Evolutionary conservation across 768 basidiomycete species (phyloP).

Genomic region (Russula compacta): DNA sequence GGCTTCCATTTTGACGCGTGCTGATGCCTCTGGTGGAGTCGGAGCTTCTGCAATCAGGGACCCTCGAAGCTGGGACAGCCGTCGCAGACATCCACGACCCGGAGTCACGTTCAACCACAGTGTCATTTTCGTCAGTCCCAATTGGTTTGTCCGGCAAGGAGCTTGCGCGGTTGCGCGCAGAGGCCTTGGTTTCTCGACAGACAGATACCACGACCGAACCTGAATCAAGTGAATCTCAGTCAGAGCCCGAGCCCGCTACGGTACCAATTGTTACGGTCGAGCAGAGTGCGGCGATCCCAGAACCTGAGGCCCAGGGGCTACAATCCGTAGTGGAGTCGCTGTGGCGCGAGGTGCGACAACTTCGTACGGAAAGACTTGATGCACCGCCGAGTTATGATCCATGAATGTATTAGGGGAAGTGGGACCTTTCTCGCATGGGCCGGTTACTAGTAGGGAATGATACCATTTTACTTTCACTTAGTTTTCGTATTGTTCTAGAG

Average conservation of each 20-base stretch:
- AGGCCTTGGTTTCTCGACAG: background rate
- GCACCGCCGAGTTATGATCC: slow-evolving; percentile 23
- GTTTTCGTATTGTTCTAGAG: too few relatives aligned
- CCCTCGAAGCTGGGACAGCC: too few relatives aligned
- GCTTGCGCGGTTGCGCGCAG: slow-evolving; percentile 2
- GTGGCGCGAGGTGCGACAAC: slow-evolving; percentile 21
- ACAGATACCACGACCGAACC: background rate
- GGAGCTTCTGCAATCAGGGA: too few relatives aligned
- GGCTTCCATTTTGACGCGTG: too few relatives aligned
- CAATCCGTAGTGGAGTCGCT: slow-evolving; percentile 24
- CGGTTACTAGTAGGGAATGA: too few relatives aligned
- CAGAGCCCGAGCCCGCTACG: background rate
- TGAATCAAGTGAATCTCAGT: background rate
- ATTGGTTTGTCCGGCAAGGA: slow-evolving; percentile 7
- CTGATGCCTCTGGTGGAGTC: too few relatives aligned
- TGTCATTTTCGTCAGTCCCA: too few relatives aligned
- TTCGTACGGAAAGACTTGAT: slow-evolving; percentile 22
- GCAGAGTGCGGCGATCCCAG: background rate
- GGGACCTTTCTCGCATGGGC: too few relatives aligned
- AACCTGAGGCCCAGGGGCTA: background rate
- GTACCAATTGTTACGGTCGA: background rate
- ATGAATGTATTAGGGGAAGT: too few relatives aligned
- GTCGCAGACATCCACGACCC: too few relatives aligned
- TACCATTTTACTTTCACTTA: too few relatives aligned
- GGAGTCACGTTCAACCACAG: too few relatives aligned